Conservation (phyloP, 1,284 basidiomycete species). For the Chalciporus piperatoides region DNA sequence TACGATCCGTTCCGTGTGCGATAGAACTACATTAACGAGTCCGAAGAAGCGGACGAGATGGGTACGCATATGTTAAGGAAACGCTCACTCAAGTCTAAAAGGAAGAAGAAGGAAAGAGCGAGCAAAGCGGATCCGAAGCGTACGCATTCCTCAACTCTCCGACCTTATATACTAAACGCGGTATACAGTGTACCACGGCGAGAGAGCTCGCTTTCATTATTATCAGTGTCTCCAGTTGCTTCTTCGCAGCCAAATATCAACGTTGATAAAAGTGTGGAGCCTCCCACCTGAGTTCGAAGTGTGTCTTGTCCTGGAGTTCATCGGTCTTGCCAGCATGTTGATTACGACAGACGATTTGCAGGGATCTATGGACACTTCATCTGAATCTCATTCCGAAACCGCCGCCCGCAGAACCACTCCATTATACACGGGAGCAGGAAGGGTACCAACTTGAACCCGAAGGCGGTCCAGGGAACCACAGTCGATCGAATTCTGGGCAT, state of each 20-base stretch:
- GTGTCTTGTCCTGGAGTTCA: slow-evolving; percentile 16
- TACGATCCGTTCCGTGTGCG: not conserved
- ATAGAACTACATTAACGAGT: slow-evolving; percentile 74
- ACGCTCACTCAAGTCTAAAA: slow-evolving; percentile 52
- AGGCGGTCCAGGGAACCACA: slow-evolving; percentile 3
- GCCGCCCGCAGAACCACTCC: slow-evolving; percentile 57
- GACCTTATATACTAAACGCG: slow-evolving; percentile 1
- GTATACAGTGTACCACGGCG: slow-evolving; percentile 72
- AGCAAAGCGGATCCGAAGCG: slow-evolving; percentile 56
- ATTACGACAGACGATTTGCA: slow-evolving; percentile 60
- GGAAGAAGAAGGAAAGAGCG: slow-evolving; percentile 45
- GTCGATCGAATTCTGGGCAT: slow-evolving; percentile 13
- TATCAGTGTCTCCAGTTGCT: slow-evolving; percentile 80
- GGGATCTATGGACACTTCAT: slow-evolving; percentile 80
- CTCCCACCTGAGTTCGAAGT: slow-evolving; percentile 82
- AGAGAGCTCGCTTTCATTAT: slow-evolving; percentile 70
- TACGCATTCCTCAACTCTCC: slow-evolving; percentile 30
- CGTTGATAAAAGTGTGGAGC: slow-evolving; percentile 62
- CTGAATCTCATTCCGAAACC: slow-evolving; percentile 60
- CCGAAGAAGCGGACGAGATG: slow-evolving; percentile 53
- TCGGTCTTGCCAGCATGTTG: slow-evolving; percentile 3
- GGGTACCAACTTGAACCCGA: slow-evolving; percentile 19
- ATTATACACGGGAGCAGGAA: slow-evolving; percentile 39
- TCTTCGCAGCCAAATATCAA: slow-evolving; percentile 68
- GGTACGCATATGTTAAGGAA: slow-evolving; percentile 60